Evolutionary conservation across 2,329 filamentous ascomycete genomes (phyloP).

Genomic region (Stagonosporopsis cucurbitacearum): DNA sequence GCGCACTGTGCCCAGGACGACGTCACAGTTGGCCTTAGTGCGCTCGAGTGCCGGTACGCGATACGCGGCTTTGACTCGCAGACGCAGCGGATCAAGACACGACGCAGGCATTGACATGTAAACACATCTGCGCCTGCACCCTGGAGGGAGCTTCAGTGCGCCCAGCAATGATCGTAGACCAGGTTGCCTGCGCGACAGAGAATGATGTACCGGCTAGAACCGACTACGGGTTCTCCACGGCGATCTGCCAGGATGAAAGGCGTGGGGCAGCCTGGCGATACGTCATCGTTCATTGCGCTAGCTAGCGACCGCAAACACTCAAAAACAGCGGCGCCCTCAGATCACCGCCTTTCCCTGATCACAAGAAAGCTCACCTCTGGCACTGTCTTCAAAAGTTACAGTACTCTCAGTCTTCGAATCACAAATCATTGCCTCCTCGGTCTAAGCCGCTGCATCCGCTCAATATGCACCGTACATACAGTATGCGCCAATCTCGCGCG

Average conservation of each 20-base stretch:
- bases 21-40: slow-evolving; percentile 9
- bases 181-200: slow-evolving; percentile 17
- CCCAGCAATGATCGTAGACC: slow-evolving; percentile 17
- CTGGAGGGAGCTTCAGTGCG: background rate
- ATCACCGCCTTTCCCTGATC: slow-evolving; percentile 11
- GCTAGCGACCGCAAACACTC: slow-evolving; percentile 20
- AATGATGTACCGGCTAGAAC: slow-evolving; percentile 21
- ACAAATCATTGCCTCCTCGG: background rate
- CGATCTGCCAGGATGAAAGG: slow-evolving; percentile 19
- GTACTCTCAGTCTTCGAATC: background rate
- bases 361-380: slow-evolving; percentile 4
- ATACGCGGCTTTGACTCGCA: background rate
- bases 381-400: background rate
- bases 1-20: slow-evolving; percentile 1
- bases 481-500: slow-evolving; percentile 85
- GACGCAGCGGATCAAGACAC: background rate
- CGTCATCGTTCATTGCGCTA: slow-evolving; percentile 18
- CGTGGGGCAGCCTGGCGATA: slow-evolving; percentile 11
- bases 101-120: slow-evolving; percentile 1
- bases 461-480: slow-evolving; percentile 93
- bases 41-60: background rate
- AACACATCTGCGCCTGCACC: background rate
- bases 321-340: slow-evolving; percentile 19
- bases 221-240: slow-evolving; percentile 14
- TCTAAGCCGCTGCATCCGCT: slow-evolving; percentile 10